Conservation (phyloP, 768 basidiomycete species). For the Amanita jacksonii region DNA sequence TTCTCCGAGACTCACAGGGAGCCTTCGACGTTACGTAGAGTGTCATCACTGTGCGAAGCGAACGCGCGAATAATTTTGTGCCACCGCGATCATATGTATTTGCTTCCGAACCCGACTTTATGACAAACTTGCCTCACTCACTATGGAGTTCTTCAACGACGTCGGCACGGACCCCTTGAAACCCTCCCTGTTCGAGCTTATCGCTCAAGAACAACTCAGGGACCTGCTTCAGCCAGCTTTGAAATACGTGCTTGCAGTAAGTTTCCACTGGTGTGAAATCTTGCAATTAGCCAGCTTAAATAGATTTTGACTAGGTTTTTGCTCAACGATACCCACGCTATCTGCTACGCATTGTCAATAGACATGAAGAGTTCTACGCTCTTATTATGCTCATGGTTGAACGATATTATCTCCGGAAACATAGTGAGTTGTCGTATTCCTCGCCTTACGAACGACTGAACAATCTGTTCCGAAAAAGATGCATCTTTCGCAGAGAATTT, state of each 20-base stretch:
- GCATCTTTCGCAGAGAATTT: slow-evolving; percentile 96
- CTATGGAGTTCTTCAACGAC: slow-evolving; percentile 80
- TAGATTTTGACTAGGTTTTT: slow-evolving; percentile 58
- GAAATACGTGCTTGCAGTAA: slow-evolving; percentile 87
- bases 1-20: no score
- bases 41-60: background rate
- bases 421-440: slow-evolving; percentile 44
- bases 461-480: slow-evolving; percentile 40
- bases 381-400: slow-evolving; percentile 84
- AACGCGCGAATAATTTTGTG: background rate
- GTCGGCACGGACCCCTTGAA: slow-evolving; percentile 63
- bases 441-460: background rate
- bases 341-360: slow-evolving; percentile 81
- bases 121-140: no score
- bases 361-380: slow-evolving; percentile 96
- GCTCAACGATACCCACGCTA: slow-evolving; percentile 93
- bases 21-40: no score
- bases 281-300: no score
- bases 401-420: slow-evolving; percentile 78
- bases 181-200: slow-evolving; percentile 82
- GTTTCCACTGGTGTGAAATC: slow-evolving; percentile 15
- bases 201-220: slow-evolving; percentile 88
- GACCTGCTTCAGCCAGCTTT: slow-evolving; percentile 90
- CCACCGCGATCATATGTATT: background rate
- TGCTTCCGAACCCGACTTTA: slow-evolving; percentile 4